These are phyloP conservation scores for Forsythia suspensa DNA, from an alignment of 257 asterid genomes.

Conservation along the genomic window DNA sequence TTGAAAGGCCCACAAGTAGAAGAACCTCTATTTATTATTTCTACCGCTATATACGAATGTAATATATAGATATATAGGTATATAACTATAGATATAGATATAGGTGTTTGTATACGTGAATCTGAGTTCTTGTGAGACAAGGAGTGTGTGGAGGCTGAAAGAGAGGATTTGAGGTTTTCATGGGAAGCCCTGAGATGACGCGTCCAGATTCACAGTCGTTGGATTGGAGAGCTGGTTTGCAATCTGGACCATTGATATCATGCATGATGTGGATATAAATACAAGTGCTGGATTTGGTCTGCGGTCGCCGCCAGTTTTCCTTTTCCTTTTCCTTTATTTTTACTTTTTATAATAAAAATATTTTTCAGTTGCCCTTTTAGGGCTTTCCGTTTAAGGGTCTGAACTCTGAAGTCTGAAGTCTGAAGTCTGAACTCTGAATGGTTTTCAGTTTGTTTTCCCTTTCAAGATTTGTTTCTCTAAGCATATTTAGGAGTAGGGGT, in stretches of 20 bases:
- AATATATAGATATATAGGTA: not conserved
- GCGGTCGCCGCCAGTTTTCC: slow-evolving; percentile 31
- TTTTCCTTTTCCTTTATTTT: not conserved
- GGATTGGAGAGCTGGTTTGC: slow-evolving; percentile 23
- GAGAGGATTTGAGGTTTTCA: slow-evolving; percentile 52
- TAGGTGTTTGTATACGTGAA: slow-evolving; percentile 29
- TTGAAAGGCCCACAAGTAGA: not conserved
- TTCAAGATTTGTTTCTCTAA: no score
- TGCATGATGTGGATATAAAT: not conserved
- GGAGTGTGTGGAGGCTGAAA: slow-evolving; percentile 46
- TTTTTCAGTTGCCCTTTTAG: not conserved
- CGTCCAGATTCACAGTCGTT: slow-evolving; percentile 34
- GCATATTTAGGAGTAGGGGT: no score
- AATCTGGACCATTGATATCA: slow-evolving; percentile 33
- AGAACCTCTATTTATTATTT: not conserved
- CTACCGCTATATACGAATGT: no score
- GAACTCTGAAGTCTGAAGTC: no score
- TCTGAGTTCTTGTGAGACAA: slow-evolving; percentile 36
- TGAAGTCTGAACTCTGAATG: no score
- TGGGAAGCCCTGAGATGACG: slow-evolving; percentile 58
- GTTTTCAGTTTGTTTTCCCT: no score
- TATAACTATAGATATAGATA: not conserved
- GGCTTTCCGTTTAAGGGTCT: no score
- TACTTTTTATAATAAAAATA: not conserved
- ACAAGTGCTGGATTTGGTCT: slow-evolving; percentile 18